Evolutionary conservation across 2,329 filamentous ascomycete species (phyloP), one percentile per base, ranked within the genome.

Genomic region (Rutstroemia sp.): DNA sequence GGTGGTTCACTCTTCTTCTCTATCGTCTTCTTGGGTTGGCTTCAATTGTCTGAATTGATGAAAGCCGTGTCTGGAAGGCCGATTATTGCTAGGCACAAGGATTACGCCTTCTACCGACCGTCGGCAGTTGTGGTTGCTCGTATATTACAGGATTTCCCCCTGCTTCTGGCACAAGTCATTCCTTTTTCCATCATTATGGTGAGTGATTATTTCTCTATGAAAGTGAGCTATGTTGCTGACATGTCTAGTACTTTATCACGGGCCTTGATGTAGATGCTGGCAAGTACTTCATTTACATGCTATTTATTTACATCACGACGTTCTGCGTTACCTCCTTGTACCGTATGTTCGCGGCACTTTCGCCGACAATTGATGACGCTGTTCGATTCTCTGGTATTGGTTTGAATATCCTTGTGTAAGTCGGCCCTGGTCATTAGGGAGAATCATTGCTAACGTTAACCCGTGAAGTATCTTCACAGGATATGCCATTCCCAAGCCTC

Each of bases 31-130:
- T 74, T 87, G 77, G 64, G 77, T 56, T 87, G 83, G 84, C 76
- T 94, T 5, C 88, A 92, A 58, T 73, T 95, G 48, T 82, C 85
- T 0, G 89, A 95, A 69, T 76, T 92, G 54, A 89, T 88, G 79
- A 86, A 86, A 61, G 88, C 87, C 46, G 84, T 92, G 8, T 80
- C 81, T 51, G 86, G 88, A 5, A 78, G 89, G 55, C 77, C 77
- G 0, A 83, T 94, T 17, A 89, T 80, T 60, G 86, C 73, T 70
- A 82, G 84, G 41, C 84, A 88, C 64, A 79, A 81, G 49, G 79
- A 83, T 37, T 88, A 86, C 64, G 83, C 83, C 0, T 87, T 87
- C 68, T 87, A 87, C 65, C 77, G 82, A n/a, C 84, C 84, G 0
- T 83, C 82, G 38, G 84, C 84, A 39, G 82, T 87, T 48, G 76